Evolutionary conservation across 331 rosid species (phyloP), one percentile per base, ranked within the genome.

Genomic region (Erythrophleum ivorense): DNA sequence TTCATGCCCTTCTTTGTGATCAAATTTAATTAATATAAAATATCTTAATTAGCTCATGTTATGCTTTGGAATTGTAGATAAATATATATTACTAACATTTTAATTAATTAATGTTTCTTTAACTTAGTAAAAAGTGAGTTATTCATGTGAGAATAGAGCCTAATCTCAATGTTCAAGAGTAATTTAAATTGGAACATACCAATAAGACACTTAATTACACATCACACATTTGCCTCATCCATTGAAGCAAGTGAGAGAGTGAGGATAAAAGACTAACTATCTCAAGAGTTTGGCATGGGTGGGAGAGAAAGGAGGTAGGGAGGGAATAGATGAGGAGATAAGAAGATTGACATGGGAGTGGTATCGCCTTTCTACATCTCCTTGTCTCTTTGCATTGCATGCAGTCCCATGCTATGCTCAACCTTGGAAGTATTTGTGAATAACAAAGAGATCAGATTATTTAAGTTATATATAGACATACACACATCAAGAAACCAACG

Each of bases 301-400:
- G 46, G 48, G 14, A 34, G 45, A 6, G n/a, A 6, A 15, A 31
- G 48, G n/a, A n/a, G n/a, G n/a, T n/a, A 15, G 54, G 19, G 36
- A 4, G 58, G 1, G 1, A 15, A 49, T 6, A 6, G 57, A 70
- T 21, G 75, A 70, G 50, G 31, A 24, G 75, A 70, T 70, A 46
- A 70, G 75, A 69, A 69, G 38, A 45, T 69, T 69, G 57, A 46
- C 75, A 40, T 46, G 75, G 57, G 5, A 5, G 40, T 46, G 33
- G 58, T 11, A 70, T 70, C 40, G 1, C 11, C 54, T 70, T 6
- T 45, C n/a, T 70, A 46, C 75, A 29, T 46, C 41, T 70, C 54
- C 10, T 14, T 43, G 55, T 69, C 74, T 18, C 55, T 7, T 69
- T 21, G 15, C 53, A 3, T n/a, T 63, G 68, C 68, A 63, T 33